Conservation (phyloP, 495 filamentous ascomycete genomes). For the Hamigera avellanea region DNA sequence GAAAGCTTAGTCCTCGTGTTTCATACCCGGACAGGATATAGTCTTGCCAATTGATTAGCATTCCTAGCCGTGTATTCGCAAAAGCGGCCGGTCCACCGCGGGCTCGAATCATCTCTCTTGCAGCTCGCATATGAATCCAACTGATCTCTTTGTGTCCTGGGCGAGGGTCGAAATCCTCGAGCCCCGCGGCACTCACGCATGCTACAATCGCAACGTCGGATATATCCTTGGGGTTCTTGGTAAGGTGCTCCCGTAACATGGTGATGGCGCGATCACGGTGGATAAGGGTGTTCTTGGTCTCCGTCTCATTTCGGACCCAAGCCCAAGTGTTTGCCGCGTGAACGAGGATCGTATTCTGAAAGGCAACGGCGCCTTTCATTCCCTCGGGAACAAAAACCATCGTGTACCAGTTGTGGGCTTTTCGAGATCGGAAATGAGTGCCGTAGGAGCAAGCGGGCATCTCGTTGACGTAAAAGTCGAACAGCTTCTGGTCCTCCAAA, state of each 20-base stretch:
- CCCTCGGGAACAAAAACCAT: slow-evolving; percentile 24
- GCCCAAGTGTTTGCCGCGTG: slow-evolving; percentile 29
- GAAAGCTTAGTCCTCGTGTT: slow-evolving; percentile 20
- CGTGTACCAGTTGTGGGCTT: slow-evolving; percentile 30
- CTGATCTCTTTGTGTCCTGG: slow-evolving; percentile 25
- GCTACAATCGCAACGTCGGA: slow-evolving; percentile 29
- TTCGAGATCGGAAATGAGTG: slow-evolving; percentile 18
- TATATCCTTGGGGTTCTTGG: slow-evolving; percentile 15
- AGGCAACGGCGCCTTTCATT: slow-evolving; percentile 27
- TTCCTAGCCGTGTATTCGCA: slow-evolving; percentile 24
- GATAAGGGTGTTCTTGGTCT: slow-evolving; percentile 14
- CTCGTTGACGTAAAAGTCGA: slow-evolving; percentile 30
- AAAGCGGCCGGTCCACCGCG: slow-evolving; percentile 27
- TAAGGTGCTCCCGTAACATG: slow-evolving; percentile 22
- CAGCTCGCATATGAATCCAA: slow-evolving; percentile 29
- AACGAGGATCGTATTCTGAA: slow-evolving; percentile 26
- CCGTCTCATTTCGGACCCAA: slow-evolving; percentile 22
- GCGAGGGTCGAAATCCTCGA: slow-evolving; percentile 30
- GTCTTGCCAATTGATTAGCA: slow-evolving; percentile 34
- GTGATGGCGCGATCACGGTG: slow-evolving; percentile 19
- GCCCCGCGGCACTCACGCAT: slow-evolving; percentile 26
- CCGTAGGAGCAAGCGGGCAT: slow-evolving; percentile 31
- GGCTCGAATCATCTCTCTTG: slow-evolving; percentile 25
- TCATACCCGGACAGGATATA: slow-evolving; percentile 31
- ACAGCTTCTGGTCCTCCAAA: slow-evolving; percentile 18